phyloP scores from a whole-genome alignment of 1,284 basidiomycete genomes.

The Cryptococcus neoformans region DNA sequence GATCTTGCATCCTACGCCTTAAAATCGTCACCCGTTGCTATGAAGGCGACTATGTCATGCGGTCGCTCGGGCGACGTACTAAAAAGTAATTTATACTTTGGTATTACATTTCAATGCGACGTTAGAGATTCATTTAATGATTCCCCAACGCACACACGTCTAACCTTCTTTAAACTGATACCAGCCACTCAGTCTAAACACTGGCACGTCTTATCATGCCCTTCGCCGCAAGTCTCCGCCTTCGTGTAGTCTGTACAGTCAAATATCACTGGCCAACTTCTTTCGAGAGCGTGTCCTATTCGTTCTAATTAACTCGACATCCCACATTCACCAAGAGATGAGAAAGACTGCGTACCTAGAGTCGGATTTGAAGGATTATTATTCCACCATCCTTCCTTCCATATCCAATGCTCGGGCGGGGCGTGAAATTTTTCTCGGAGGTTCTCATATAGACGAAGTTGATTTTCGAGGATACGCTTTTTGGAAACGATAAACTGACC shows the following conservation, averaged over 20 bases:
- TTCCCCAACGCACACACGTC: no score
- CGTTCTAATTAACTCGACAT: neutral
- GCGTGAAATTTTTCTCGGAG: conserved; percentile 31
- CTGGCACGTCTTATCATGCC: conserved; percentile 12
- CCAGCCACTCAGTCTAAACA: conserved; percentile 13
- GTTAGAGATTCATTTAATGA: no score
- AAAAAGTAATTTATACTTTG: no score
- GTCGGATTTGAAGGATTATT: conserved; percentile 31
- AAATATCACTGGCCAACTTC: conserved; percentile 42
- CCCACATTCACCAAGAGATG: neutral
- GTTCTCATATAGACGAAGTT: conserved; percentile 22
- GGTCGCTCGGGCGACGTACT: no score
- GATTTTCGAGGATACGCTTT: conserved; percentile 27
- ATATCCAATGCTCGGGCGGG: conserved; percentile 36
- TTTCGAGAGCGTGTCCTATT: conserved; percentile 38
- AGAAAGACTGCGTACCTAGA: conserved; percentile 21
- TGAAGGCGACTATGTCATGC: no score
- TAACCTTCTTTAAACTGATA: no score
- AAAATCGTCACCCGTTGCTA: no score
- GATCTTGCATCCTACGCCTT: no score
- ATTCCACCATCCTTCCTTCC: conserved; percentile 37
- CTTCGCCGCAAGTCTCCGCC: conserved; percentile 21
- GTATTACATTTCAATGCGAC: no score
- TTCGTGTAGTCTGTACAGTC: conserved; percentile 25
- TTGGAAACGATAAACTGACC: conserved; percentile 43